phyloP scores from a whole-genome alignment of 768 basidiomycete genomes.

The Amanita fuliginea region DNA sequence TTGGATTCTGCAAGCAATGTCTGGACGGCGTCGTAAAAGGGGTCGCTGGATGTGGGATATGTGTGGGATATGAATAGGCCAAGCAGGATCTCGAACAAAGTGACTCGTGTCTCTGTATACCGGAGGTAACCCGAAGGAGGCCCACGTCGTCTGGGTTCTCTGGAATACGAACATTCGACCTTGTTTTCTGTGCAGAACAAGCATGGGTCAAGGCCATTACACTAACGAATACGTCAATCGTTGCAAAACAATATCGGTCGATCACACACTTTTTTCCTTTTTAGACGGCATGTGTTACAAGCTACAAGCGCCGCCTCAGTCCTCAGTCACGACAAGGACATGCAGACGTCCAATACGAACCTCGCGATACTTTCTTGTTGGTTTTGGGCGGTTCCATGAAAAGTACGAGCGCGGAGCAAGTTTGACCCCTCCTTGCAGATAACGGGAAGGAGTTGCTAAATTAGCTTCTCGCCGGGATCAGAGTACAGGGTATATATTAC shows the following conservation, averaged over 20 bases:
- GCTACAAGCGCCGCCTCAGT: constrained; percentile 8
- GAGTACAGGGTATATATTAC: neutral
- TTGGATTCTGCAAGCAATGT: constrained; percentile 12
- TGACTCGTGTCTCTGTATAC: constrained; percentile 18
- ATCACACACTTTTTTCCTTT: constrained; percentile 18
- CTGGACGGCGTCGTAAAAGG: constrained; percentile 8
- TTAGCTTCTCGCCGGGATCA: neutral
- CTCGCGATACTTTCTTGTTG: constrained; percentile 6
- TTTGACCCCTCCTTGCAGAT: neutral
- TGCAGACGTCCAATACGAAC: neutral
- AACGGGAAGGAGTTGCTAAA: neutral
- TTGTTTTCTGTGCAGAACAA: constrained; percentile 18
- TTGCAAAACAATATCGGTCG: too few species aligned
- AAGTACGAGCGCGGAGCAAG: neutral
- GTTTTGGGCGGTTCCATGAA: constrained; percentile 4
- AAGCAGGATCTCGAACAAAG: constrained; percentile 17
- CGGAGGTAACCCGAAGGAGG: constrained; percentile 20
- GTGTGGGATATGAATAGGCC: constrained; percentile 13
- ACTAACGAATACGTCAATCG: constrained; percentile 9
- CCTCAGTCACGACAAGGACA: too few species aligned
- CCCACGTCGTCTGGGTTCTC: constrained; percentile 18
- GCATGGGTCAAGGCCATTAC: constrained; percentile 20
- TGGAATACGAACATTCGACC: constrained; percentile 19
- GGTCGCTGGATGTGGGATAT: constrained; percentile 9
- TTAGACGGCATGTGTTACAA: constrained; percentile 21